A percentile compares a stretch with the other conserved stretches of the same genome.
These are phyloP conservation scores for Pichia eremophila DNA, from an alignment of 805 yeast species.

Conservation along the genomic window DNA sequence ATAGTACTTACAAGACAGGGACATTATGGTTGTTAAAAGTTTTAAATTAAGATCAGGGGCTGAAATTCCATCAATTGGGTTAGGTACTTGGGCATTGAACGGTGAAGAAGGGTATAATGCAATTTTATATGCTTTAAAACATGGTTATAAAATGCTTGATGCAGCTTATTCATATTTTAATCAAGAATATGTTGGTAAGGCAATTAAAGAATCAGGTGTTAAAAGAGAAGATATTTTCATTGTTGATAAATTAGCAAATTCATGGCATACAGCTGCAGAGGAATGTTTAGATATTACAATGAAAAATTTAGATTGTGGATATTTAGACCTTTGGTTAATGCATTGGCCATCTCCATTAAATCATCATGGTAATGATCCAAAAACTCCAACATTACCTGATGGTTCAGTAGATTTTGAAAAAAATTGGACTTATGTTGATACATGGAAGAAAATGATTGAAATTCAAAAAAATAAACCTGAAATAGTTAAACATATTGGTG, in stretches of 20 bases:
- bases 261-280: constrained; percentile 24
- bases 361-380: constrained; percentile 34
- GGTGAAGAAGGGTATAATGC: constrained; percentile 29
- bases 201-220: constrained; percentile 34
- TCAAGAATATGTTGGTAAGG: constrained; percentile 50
- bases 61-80: constrained; percentile 46
- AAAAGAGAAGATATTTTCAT: constrained; percentile 29
- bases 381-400: constrained; percentile 44
- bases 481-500: constrained; percentile 44
- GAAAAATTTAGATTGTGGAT: constrained; percentile 32
- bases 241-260: constrained; percentile 28
- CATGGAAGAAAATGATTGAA: constrained; percentile 61
- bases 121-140: constrained; percentile 47
- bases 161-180: constrained; percentile 57
- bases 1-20: no score
- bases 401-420: constrained; percentile 23
- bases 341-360: constrained; percentile 39
- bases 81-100: constrained; percentile 45
- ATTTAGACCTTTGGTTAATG: constrained; percentile 43
- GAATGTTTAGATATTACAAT: constrained; percentile 34
- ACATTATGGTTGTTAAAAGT: neutral
- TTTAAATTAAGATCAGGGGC: constrained; percentile 30
- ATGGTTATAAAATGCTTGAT: constrained; percentile 68
- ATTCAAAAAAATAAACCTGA: constrained; percentile 46
- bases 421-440: constrained; percentile 50